phyloP scores from a whole-genome alignment of 768 basidiomycete genomes.

The Clitopilus hobsonii region DNA sequence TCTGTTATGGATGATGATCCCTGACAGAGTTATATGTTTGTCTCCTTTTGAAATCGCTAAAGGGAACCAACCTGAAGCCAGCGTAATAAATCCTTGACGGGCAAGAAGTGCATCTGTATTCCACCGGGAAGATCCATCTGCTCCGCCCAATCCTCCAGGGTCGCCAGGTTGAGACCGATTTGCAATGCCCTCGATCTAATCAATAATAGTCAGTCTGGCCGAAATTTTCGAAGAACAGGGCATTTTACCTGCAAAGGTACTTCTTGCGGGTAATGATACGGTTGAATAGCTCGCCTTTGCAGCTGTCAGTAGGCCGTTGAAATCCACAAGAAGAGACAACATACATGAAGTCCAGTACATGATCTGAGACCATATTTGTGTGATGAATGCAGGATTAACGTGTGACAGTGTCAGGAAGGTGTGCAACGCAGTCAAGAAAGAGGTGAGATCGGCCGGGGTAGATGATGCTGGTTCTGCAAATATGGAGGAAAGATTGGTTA shows the following conservation, averaged over 20 bases:
- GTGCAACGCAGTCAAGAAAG: slow-evolving; percentile 82
- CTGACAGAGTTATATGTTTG: slow-evolving; percentile 28
- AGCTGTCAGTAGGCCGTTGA: slow-evolving; percentile 4
- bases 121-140: slow-evolving; percentile 75
- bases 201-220: not conserved
- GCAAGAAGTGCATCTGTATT: slow-evolving; percentile 75
- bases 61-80: slow-evolving; percentile 70
- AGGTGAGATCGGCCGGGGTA: slow-evolving; percentile 55
- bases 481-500: slow-evolving; percentile 43
- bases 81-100: slow-evolving; percentile 76
- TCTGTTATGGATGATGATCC: slow-evolving; percentile 83
- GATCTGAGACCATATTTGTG: slow-evolving; percentile 96
- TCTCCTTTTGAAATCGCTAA: not conserved
- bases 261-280: slow-evolving; percentile 88
- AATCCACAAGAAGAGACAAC: slow-evolving; percentile 16
- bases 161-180: slow-evolving; percentile 81
- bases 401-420: slow-evolving; percentile 81
- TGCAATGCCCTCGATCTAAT: slow-evolving; percentile 79
- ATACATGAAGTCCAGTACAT: slow-evolving; percentile 96
- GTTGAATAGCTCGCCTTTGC: slow-evolving; percentile 78
- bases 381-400: slow-evolving; percentile 82
- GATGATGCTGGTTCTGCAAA: slow-evolving; percentile 42
- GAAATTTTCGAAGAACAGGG: not conserved
- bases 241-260: slow-evolving; percentile 76
- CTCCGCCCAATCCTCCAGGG: slow-evolving; percentile 89